Conservation (phyloP, 441 rosid species). For the Populus trichocarpa region DNA sequence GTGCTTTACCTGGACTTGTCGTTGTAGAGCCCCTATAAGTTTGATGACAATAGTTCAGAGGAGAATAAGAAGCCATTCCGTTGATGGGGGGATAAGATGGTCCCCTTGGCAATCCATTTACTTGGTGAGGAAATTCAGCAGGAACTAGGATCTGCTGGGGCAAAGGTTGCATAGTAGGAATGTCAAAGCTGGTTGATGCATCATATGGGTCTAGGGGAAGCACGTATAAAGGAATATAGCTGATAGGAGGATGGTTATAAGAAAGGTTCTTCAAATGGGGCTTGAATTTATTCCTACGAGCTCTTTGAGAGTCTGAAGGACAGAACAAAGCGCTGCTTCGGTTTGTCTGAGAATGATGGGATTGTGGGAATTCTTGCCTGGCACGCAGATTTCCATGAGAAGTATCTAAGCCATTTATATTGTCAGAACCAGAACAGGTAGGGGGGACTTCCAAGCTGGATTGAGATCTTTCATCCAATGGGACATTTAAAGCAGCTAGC, state of each 20-base stretch:
- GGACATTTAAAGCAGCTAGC: slow-evolving; percentile 4
- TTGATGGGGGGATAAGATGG: slow-evolving; percentile 3
- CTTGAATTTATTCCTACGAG: not conserved
- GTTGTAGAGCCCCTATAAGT: not conserved
- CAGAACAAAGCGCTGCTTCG: slow-evolving; percentile 8
- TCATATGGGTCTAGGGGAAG: slow-evolving; percentile 9
- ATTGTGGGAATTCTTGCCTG: slow-evolving; percentile 12
- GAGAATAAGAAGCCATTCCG: slow-evolving; percentile 5
- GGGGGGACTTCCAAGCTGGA: slow-evolving; percentile 6
- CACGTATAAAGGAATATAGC: slow-evolving; percentile 1
- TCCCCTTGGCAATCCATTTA: slow-evolving; percentile 6
- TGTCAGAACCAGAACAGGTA: slow-evolving; percentile 2
- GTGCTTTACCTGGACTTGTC: slow-evolving; percentile 16
- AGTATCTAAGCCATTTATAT: slow-evolving; percentile 8
- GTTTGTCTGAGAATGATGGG: slow-evolving; percentile 10
- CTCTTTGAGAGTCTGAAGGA: not conserved
- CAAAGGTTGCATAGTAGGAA: slow-evolving; percentile 10
- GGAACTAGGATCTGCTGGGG: slow-evolving; percentile 17
- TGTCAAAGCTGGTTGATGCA: slow-evolving; percentile 12
- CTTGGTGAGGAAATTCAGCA: slow-evolving; percentile 14
- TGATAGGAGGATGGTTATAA: not conserved
- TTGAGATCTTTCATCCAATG: not conserved
- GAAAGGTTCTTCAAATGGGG: slow-evolving; percentile 12
- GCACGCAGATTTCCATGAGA: not conserved
- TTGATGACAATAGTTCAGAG: slow-evolving; percentile 8